Base-by-base conservation (phyloP, 805 yeast genomes). In the Cyberlindnera xishuangbannaensis region DNA sequence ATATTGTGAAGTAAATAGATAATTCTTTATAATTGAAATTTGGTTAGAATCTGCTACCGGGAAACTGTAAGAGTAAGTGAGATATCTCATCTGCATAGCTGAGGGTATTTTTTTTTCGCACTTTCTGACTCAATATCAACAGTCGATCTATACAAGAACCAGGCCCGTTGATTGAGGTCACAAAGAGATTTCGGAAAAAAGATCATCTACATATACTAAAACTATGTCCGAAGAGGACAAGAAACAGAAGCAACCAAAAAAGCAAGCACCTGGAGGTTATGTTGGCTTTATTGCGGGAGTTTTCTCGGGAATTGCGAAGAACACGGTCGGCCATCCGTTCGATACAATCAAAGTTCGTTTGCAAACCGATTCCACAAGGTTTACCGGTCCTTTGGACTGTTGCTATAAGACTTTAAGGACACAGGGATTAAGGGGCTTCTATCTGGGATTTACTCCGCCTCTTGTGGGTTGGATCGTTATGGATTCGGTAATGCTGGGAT, bases 401-500 rank as follows among this genome's bases (percentile, higher is more conserved):
- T 77, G 83, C 4, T 46, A 65, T 48, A 76, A 82, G 51, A 87
- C 96, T 0, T 51, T 82, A 17, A 64, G 62, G 41, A 73, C 77
- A 18, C 95, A 87, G 54, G 96, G 96, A 4, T 42, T 79, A 5
- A 59, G 68, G 22, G 97, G 95, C 1, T 73, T 87, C 34, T 87
- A 85, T 54, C 76, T 86, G 46, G 97, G 97, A 0, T 85, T 87
- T 44, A 84, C 95, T 0, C 96, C 97, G 5, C 96, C 96, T 1
- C 65, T 87, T 44, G 75, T 84, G 15, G 97, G 96, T 1, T 87
- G 96, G 96, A 85, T 87, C 46, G 58, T 83, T 41, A 87, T 87
- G 95, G 97, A 87, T 53, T 77, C 88, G 4, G 85, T 85, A 31
- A 83, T 87, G 85, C 65, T 87, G 41, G 96, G 96, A 1, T 80